phyloP scores from a whole-genome alignment of 2,329 filamentous ascomycete genomes.

The Colletotrichum tofieldiae region DNA sequence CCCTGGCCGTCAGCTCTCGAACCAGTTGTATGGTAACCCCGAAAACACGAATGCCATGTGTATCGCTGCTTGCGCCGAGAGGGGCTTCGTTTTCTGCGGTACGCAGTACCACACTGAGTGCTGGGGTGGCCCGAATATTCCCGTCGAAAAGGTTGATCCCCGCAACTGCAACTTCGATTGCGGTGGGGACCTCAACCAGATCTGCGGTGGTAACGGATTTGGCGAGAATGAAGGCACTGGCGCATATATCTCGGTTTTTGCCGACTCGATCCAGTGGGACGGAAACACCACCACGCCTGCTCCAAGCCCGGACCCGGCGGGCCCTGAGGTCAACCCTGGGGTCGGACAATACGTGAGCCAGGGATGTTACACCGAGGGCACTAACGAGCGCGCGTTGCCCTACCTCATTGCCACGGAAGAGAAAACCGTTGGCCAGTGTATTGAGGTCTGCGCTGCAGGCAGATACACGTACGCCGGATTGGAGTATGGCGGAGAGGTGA shows the following conservation, averaged over 20 bases:
- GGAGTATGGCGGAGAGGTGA: slow-evolving; percentile 57
- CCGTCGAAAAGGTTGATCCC: slow-evolving; percentile 59
- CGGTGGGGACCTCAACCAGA: slow-evolving; percentile 63
- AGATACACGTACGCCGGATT: slow-evolving; percentile 53
- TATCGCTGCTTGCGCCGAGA: slow-evolving; percentile 58
- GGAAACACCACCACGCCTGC: slow-evolving; percentile 48
- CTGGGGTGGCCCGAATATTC: slow-evolving; percentile 68
- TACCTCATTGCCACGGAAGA: slow-evolving; percentile 37
- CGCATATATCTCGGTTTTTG: slow-evolving; percentile 66
- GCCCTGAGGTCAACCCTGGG: slow-evolving; percentile 56
- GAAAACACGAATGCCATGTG: slow-evolving; percentile 62
- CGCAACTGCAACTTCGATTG: slow-evolving; percentile 68
- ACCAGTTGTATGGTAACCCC: slow-evolving; percentile 57
- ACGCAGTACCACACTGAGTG: slow-evolving; percentile 68
- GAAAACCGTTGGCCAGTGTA: slow-evolving; percentile 48
- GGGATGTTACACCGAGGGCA: slow-evolving; percentile 46
- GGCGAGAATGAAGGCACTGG: slow-evolving; percentile 49
- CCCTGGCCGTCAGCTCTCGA: slow-evolving; percentile 65
- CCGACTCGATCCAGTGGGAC: slow-evolving; percentile 51
- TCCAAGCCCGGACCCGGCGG: slow-evolving; percentile 43
- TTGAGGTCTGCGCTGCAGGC: slow-evolving; percentile 50
- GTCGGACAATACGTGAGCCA: slow-evolving; percentile 47
- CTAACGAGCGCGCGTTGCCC: slow-evolving; percentile 45
- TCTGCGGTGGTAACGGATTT: slow-evolving; percentile 68
- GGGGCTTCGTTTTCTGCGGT: slow-evolving; percentile 60